Evolutionary conservation across 768 basidiomycete genomes (phyloP).

Genomic region (Fistulinella prunicolor): DNA sequence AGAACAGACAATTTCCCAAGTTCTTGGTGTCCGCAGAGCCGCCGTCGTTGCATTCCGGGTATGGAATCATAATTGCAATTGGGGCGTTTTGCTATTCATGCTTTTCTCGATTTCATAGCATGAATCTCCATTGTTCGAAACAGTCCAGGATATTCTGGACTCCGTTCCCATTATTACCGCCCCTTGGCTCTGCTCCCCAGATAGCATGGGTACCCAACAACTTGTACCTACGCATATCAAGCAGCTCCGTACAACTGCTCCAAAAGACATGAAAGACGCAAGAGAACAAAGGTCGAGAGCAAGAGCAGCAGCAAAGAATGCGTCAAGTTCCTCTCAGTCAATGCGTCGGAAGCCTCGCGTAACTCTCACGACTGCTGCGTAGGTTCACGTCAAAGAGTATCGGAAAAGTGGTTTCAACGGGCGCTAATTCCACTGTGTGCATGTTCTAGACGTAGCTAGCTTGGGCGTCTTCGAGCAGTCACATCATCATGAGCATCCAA

Average conservation of each 20-base stretch:
- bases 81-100: slow-evolving; percentile 4
- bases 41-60: slow-evolving; percentile 70
- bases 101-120: slow-evolving; percentile 29
- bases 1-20: slow-evolving; percentile 56
- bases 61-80: slow-evolving; percentile 22
- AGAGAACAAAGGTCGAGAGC: slow-evolving; percentile 55
- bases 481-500: no score
- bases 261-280: slow-evolving; percentile 72
- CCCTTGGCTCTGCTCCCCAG: slow-evolving; percentile 53
- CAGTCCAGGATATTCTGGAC: slow-evolving; percentile 41
- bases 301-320: slow-evolving; percentile 43
- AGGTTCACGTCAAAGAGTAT: background rate
- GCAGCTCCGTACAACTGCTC: slow-evolving; percentile 73
- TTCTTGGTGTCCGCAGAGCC: slow-evolving; percentile 63
- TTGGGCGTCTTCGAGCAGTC: no score
- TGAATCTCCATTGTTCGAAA: slow-evolving; percentile 37
- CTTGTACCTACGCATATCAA: slow-evolving; percentile 77
- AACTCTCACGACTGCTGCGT: slow-evolving; percentile 14
- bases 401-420: no score
- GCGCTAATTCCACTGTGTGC: no score
- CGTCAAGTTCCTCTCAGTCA: slow-evolving; percentile 7
- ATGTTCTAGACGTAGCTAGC: no score
- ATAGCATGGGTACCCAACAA: slow-evolving; percentile 12
- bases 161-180: slow-evolving; percentile 57
- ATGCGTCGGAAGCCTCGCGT: slow-evolving; percentile 21